phyloP scores from a whole-genome alignment of 441 rosid genomes.

The Populus tomentosa region DNA sequence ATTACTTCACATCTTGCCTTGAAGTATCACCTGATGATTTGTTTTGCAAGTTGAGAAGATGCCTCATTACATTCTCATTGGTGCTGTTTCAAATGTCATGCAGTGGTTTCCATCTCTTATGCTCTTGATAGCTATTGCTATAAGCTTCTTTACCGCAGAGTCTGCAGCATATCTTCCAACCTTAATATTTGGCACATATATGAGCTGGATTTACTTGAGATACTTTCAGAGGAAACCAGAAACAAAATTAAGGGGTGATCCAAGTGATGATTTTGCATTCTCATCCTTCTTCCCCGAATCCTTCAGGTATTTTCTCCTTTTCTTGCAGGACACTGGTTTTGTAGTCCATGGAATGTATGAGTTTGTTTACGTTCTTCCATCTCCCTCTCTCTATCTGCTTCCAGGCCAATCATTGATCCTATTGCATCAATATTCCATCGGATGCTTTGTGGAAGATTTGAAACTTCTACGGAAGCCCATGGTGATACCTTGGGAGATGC shows the following conservation, averaged over 20 bases:
- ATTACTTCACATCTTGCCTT: neutral
- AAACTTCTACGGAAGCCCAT: constrained; percentile 38
- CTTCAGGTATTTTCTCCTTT: constrained; percentile 48
- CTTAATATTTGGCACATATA: constrained; percentile 79
- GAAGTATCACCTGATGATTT: constrained; percentile 1
- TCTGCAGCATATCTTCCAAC: constrained; percentile 81
- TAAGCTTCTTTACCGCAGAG: constrained; percentile 72
- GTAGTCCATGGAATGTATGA: constrained; percentile 4
- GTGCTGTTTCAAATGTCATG: constrained; percentile 22
- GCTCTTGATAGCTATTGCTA: constrained; percentile 54
- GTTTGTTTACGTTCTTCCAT: neutral
- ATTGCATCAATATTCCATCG: constrained; percentile 72
- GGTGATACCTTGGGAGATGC: constrained; percentile 55
- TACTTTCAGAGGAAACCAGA: constrained; percentile 81
- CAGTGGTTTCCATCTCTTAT: constrained; percentile 94
- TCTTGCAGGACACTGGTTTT: neutral
- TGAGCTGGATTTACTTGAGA: constrained; percentile 92
- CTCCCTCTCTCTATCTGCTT: constrained; percentile 6
- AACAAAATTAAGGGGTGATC: constrained; percentile 87
- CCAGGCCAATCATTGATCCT: constrained; percentile 78
- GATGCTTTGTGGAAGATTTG: constrained; percentile 72
- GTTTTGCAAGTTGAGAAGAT: constrained; percentile 11
- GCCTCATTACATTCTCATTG: constrained; percentile 11
- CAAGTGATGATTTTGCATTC: constrained; percentile 90
- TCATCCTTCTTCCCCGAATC: constrained; percentile 89